Base-by-base conservation (phyloP, 805 yeast species). In the Starmerella davenportii region DNA sequence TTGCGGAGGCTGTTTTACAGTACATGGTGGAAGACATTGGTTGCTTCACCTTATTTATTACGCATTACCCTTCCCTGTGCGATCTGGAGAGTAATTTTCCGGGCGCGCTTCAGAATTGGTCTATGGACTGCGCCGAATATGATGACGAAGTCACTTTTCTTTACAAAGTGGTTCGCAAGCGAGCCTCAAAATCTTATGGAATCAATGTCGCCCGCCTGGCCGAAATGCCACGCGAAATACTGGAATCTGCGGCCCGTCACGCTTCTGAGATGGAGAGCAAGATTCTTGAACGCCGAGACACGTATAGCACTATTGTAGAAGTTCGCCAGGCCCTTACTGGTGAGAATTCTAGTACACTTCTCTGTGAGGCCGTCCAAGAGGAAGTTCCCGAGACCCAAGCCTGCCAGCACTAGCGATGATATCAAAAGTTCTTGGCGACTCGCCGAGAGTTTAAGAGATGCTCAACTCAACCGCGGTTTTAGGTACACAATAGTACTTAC, bases 161-260 rank as follows among this genome's bases (percentile, higher is more conserved):
- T 30, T 76, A 72, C 53, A 64, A 63, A 34, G 48, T 73, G 23
- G 64, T 53, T 11, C 47, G 52, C 9, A 80, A 79, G 0, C 57
- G 59, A 3, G 68, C 78, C 29, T 58, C 69, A 31, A 68, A 74
- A 39, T 79, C 85, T 39, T 82, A 76, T 55, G 95, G 95, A 1
- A 61, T 85, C 27, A 80, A 84, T 51, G 93, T 81, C 29, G 95
- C 94, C 0, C 67, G 71, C 42, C 51, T 82, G 41, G 90, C 94
- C 0, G 70, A 71, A 0, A 57, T 84, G 4, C 55, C 57, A 3
- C 36, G 31, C 13, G 19, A 36, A 1, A 43, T 57, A 2, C 34
- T 57, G 7, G 31, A 41, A 5, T 35, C 34, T 1, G 62, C 62
- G 2, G 42, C 42, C 11, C 28, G 19, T 5, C 54, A 49, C 35